These are phyloP conservation scores for Senna siamea DNA, from an alignment of 306 rosid species.

Conservation along the genomic window DNA sequence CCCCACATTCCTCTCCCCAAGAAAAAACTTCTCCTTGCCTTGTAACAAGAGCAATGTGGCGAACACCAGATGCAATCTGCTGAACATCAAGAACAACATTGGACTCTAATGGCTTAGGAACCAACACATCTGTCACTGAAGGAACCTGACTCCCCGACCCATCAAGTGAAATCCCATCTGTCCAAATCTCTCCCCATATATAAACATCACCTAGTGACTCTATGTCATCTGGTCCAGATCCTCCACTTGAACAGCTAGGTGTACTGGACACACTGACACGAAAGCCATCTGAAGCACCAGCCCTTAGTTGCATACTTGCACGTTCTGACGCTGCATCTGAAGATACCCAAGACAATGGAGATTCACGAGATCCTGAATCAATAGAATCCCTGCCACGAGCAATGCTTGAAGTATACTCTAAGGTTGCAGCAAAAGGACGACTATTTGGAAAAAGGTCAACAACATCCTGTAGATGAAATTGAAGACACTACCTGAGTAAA, in stretches of 20 bases:
- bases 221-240: slow-evolving; percentile 78
- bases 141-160: slow-evolving; percentile 44
- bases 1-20: slow-evolving; percentile 84
- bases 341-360: slow-evolving; percentile 43
- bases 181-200: slow-evolving; percentile 75
- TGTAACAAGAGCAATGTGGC: slow-evolving; percentile 66
- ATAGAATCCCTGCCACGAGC: slow-evolving; percentile 49
- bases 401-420: slow-evolving; percentile 51
- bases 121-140: slow-evolving; percentile 50
- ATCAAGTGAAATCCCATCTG: slow-evolving; percentile 53
- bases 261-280: slow-evolving; percentile 76
- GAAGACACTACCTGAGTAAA: slow-evolving; percentile 3
- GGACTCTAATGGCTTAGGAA: slow-evolving; percentile 65
- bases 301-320: slow-evolving; percentile 66
- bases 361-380: slow-evolving; percentile 51
- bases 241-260: slow-evolving; percentile 56
- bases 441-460: slow-evolving; percentile 42
- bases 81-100: slow-evolving; percentile 77
- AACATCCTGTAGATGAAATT: slow-evolving; percentile 44
- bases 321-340: slow-evolving; percentile 66
- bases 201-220: slow-evolving; percentile 78
- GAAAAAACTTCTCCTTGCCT: slow-evolving; percentile 83
- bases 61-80: slow-evolving; percentile 67
- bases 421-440: slow-evolving; percentile 46
- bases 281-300: slow-evolving; percentile 64